phyloP scores from a whole-genome alignment of 495 filamentous ascomycete species.

The Recurvomyces mirabilis region DNA sequence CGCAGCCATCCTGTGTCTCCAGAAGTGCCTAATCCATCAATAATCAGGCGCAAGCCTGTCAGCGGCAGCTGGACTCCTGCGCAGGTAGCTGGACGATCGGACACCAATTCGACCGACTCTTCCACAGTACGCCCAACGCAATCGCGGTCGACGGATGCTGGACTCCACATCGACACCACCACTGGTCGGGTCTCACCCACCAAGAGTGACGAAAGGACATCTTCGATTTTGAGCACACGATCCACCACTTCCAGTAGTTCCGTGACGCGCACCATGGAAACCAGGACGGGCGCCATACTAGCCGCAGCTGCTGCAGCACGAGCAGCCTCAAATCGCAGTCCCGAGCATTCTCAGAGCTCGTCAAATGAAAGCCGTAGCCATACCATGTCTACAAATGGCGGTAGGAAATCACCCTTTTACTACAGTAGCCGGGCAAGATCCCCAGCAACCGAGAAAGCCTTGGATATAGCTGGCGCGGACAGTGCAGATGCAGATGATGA shows the following conservation, averaged over 20 bases:
- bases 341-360: constrained; percentile 1
- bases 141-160: no score
- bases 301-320: constrained; percentile 6
- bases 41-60: constrained; percentile 4
- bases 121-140: no score
- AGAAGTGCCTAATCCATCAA: constrained; percentile 1
- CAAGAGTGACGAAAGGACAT: constrained; percentile 43
- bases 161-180: no score
- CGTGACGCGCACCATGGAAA: constrained; percentile 29
- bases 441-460: constrained; percentile 13
- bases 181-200: constrained; percentile 35
- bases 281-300: constrained; percentile 24
- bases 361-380: constrained; percentile 3
- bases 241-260: constrained; percentile 28
- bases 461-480: constrained; percentile 2
- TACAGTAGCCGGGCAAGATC: constrained; percentile 16
- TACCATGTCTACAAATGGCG: constrained; percentile 12
- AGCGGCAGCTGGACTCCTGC: no score
- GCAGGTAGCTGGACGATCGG: no score
- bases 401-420: constrained; percentile 12
- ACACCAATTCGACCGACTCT: no score
- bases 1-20: constrained; percentile 21
- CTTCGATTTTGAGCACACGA: constrained; percentile 44
- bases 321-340: constrained; percentile 3
- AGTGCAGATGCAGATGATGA: constrained; percentile 33